Percentiles rank a stretch among this genome's conserved stretches.
Evolutionary conservation across 164 flowering plant species (phyloP).

Genomic region (Vitis labrusca): DNA sequence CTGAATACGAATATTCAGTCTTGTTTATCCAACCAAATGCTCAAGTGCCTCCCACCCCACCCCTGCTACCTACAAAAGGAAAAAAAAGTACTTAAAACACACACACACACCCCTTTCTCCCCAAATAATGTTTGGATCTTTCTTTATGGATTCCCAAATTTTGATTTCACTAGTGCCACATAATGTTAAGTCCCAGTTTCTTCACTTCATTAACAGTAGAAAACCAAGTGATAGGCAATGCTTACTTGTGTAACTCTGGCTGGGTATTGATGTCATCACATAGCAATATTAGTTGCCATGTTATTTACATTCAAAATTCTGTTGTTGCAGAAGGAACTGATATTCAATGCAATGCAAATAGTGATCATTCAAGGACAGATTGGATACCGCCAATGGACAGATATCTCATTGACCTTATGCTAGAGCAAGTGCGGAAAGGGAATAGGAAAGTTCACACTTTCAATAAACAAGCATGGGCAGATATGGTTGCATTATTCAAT

Average conservation of each 20-base stretch:
- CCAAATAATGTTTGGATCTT: no score
- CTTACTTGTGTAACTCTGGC: not conserved
- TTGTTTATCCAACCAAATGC: no score
- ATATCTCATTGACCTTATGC: slow-evolving; percentile 23
- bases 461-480: slow-evolving; percentile 17
- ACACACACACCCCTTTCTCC: no score
- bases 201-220: not conserved
- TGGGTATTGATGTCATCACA: not conserved
- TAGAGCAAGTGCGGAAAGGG: slow-evolving; percentile 18
- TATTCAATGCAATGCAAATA: slow-evolving; percentile 1
- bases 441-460: slow-evolving; percentile 10
- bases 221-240: not conserved
- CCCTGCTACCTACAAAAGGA: no score
- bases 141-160: no score
- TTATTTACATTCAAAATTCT: not conserved
- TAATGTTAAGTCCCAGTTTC: not conserved
- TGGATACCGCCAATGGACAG: slow-evolving; percentile 25
- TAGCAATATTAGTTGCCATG: not conserved
- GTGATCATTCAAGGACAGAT: slow-evolving; percentile 7
- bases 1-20: no score
- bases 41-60: no score
- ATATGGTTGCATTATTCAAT: slow-evolving; percentile 15
- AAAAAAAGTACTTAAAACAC: no score
- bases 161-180: not conserved
- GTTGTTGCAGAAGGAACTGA: slow-evolving; percentile 8